Base-by-base conservation (phyloP, 148 eudicot genomes). In the Vaccinium corymbosum region DNA sequence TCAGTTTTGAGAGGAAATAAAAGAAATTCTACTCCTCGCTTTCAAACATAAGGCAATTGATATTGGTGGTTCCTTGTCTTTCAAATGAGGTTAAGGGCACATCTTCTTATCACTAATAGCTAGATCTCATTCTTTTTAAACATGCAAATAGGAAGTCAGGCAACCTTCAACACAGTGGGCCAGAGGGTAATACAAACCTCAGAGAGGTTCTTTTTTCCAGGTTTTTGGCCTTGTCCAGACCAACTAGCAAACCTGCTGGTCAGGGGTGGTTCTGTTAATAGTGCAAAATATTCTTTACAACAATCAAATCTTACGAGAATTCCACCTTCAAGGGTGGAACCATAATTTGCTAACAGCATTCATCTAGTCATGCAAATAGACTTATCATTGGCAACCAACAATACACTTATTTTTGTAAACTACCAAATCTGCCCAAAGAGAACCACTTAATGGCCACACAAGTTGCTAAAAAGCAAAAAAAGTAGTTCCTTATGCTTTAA, bases 381-480 rank as follows among this genome's bases (percentile, higher is more conserved):
- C 6, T 29, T 68, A 66, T 27, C 29, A 25, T 29, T 76, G 55
- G 79, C 52, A 76, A 76, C 25, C 12, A 7, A 64, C 12, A 48
- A 49, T 81, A 32, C 59, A 15, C 42, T 25, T 64, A 22, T 27
- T 46, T 22, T 20, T 49, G 73, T 51, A 49, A 81, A 48, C 50
- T 22, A 8, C 15, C 56, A 66, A 25, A 49, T 6, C 35, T 49
- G 46, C 25, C 55, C 57, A 66, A 66, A 27, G 14, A 81, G 38
- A 80, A 49, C 55, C 38, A 76, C 32, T 1, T 35, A 19, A 62
- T 62, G 68, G 50, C 27, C 71, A 83, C 27, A 61, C 22, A 66
- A 74, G 13, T 53, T 75, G 57, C 16, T 49, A 76, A 79, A 79
- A 46, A 0, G 70, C 55, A 83, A 82, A 80, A 80, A 70, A 78